These are phyloP conservation scores for Bruguiera gymnorhiza DNA, from an alignment of 345 rosid species.

Conservation along the genomic window DNA sequence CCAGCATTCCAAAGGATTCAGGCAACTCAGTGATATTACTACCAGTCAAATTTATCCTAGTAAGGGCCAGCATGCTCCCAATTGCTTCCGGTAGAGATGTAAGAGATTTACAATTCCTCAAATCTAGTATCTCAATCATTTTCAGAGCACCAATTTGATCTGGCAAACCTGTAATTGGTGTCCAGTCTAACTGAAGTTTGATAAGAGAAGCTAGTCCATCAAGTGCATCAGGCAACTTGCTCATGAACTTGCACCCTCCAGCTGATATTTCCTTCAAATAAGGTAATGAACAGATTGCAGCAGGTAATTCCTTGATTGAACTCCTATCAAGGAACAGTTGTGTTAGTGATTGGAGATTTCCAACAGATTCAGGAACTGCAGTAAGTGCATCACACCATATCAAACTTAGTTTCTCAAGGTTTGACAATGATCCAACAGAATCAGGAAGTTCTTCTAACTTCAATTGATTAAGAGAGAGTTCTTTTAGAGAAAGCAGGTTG, in stretches of 20 bases:
- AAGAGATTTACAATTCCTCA: conserved; percentile 19
- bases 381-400: conserved; percentile 25
- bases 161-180: conserved; percentile 34
- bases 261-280: conserved; percentile 28
- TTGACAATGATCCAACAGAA: conserved; percentile 31
- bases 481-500: conserved; percentile 36
- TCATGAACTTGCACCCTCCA: conserved; percentile 23
- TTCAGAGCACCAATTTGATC: conserved; percentile 37
- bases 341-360: conserved; percentile 35
- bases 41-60: conserved; percentile 19
- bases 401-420: conserved; percentile 44
- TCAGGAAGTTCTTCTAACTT: conserved; percentile 39
- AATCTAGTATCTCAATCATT: conserved; percentile 34
- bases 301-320: conserved; percentile 37
- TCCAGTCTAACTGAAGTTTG: conserved; percentile 20
- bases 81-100: conserved; percentile 36
- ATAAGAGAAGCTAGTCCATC: conserved; percentile 36
- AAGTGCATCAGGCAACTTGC: conserved; percentile 45
- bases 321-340: conserved; percentile 13
- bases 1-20: conserved; percentile 44
- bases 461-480: conserved; percentile 32
- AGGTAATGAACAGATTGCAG: conserved; percentile 37
- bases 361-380: conserved; percentile 36
- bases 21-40: conserved; percentile 41
- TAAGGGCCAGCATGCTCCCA: conserved; percentile 38